A percentile compares a stretch with the other conserved stretches of the same genome.
These are phyloP conservation scores for Penicillium hordei DNA, from an alignment of 2,329 filamentous ascomycete genomes.

Conservation along the genomic window DNA sequence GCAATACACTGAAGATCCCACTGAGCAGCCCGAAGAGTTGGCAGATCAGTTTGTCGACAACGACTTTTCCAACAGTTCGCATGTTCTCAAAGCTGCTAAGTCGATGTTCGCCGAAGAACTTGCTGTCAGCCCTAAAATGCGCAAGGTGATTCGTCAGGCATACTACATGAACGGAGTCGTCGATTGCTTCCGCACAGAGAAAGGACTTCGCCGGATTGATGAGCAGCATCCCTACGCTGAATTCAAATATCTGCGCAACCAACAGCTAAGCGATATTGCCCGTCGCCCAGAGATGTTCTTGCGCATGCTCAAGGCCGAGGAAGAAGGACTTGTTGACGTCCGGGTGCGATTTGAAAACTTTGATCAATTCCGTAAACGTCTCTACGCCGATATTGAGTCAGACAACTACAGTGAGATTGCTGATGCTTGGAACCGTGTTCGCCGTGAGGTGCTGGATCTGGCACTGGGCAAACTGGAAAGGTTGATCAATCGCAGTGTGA, in stretches of 20 bases:
- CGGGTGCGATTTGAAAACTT: slow-evolving; percentile 74
- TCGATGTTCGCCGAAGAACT: slow-evolving; percentile 90
- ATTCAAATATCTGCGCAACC: slow-evolving; percentile 92
- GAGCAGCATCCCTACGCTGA: slow-evolving; percentile 96
- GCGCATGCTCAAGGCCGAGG: slow-evolving; percentile 96
- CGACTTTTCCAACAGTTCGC: slow-evolving; percentile 72
- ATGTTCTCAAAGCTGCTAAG: slow-evolving; percentile 76
- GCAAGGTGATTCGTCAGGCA: slow-evolving; percentile 77
- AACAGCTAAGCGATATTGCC: slow-evolving; percentile 78
- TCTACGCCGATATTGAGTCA: slow-evolving; percentile 83
- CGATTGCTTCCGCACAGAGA: slow-evolving; percentile 87
- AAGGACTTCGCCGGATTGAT: slow-evolving; percentile 88
- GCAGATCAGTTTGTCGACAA: slow-evolving; percentile 74
- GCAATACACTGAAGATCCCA: slow-evolving; percentile 80
- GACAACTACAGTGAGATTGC: slow-evolving; percentile 95
- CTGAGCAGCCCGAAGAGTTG: slow-evolving; percentile 77
- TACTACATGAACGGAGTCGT: slow-evolving; percentile 83
- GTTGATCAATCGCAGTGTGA: slow-evolving; percentile 85
- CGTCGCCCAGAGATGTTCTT: slow-evolving; percentile 85
- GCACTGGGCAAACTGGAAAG: slow-evolving; percentile 79
- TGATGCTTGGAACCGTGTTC: slow-evolving; percentile 89
- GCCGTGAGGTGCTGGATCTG: slow-evolving; percentile 77
- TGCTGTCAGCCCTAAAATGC: slow-evolving; percentile 81
- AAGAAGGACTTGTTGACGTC: slow-evolving; percentile 88
- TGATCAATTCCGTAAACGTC: slow-evolving; percentile 70